Conservation (phyloP, 148 eudicot species). For the Rhododendron ferrugineum region DNA sequence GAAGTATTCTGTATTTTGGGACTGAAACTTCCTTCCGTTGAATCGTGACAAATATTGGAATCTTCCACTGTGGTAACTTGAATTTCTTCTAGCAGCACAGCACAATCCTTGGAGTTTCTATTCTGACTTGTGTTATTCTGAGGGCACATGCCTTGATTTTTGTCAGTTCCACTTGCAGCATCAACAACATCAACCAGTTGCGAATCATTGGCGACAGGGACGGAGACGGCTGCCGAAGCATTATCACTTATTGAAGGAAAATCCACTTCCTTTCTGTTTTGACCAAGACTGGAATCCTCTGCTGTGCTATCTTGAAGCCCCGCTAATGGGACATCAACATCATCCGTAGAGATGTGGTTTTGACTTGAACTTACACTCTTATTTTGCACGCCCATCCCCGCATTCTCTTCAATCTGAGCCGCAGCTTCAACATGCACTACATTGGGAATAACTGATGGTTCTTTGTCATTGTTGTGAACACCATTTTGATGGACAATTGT, state of each 20-base stretch:
- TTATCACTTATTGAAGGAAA: not conserved
- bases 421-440: not conserved
- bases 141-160: not conserved
- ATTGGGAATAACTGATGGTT: not conserved
- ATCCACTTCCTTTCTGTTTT: not conserved
- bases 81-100: not conserved
- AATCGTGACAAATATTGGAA: not conserved
- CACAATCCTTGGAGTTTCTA: not conserved
- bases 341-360: not conserved
- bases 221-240: not conserved
- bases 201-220: not conserved
- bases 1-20: not conserved
- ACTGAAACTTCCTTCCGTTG: not conserved
- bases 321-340: not conserved
- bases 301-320: not conserved
- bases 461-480: not conserved
- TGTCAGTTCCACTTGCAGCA: not conserved
- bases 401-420: not conserved
- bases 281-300: slow-evolving; percentile 1
- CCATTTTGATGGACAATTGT: not conserved
- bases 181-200: slow-evolving; percentile 5
- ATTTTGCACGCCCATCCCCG: not conserved
- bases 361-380: not conserved
- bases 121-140: not conserved
- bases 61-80: not conserved